These are phyloP conservation scores for Dalbergia cultrata DNA, from an alignment of 306 rosid species.

Conservation along the genomic window DNA sequence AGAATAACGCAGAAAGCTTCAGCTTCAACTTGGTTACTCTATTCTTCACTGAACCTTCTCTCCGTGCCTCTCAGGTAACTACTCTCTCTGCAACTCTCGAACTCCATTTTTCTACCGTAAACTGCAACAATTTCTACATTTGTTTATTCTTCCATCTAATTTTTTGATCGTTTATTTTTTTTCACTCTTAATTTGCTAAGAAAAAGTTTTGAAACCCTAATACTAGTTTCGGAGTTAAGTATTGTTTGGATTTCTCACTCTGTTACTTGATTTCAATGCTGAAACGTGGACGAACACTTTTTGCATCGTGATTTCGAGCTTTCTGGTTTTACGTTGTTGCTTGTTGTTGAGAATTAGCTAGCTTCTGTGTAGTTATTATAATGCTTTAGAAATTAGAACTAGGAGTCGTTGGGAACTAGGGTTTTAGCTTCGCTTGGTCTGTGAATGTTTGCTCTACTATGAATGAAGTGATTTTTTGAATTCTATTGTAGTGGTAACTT, in stretches of 20 bases:
- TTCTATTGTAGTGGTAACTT: neutral
- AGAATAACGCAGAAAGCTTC: slow-evolving; percentile 1
- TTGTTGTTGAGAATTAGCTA: neutral
- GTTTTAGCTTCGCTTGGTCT: slow-evolving; percentile 1
- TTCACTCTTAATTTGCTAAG: neutral
- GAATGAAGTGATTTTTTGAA: slow-evolving; percentile 3
- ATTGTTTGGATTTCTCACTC: neutral
- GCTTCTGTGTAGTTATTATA: neutral
- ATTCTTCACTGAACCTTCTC: slow-evolving; percentile 3
- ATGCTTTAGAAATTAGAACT: neutral
- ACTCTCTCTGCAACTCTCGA: neutral
- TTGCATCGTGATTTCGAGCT: neutral
- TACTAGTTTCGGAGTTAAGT: neutral
- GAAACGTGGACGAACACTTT: neutral
- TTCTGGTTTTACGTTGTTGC: neutral
- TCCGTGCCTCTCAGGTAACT: slow-evolving; percentile 30
- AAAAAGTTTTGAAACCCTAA: slow-evolving; percentile 47
- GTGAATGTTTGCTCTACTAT: neutral
- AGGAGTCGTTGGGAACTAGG: neutral
- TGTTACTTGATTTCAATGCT: neutral
- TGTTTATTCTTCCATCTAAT: neutral
- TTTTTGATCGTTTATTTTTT: neutral
- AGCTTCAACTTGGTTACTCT: slow-evolving; percentile 20
- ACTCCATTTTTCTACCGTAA: neutral
- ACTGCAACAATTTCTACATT: neutral